Base-by-base conservation (phyloP, 2,329 filamentous ascomycete species). In the Sclerotinia trifoliorum region DNA sequence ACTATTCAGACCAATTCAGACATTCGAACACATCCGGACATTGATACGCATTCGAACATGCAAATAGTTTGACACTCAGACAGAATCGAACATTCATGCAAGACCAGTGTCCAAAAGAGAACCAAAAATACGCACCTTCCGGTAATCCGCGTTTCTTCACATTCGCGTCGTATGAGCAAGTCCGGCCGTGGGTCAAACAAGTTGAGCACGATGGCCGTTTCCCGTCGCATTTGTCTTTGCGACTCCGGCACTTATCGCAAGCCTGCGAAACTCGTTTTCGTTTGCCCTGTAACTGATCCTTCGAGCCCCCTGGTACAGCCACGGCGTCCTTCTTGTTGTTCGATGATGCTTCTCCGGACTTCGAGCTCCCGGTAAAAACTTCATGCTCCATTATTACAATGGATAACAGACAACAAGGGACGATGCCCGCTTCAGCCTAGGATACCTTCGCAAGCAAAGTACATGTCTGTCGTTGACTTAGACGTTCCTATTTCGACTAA, bases 141-240 rank as follows among this genome's bases (percentile, higher is more conserved):
- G 90, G 90, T 15, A 94, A 86, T 5, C 91, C 91, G 71, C 91
- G 84, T 77, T 93, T 93, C 78, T 92, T 92, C 10, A 89, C 87
- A 66, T 87, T 88, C 66, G 89, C 84, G 70, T 90, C 87, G 77
- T 93, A 94, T 83, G 84, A 83, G 73, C 86, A 88, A 11, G 78
- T 74, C 66, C 85, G 79, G 24, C 80, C 80, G 52, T 84, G 82
- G 5, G 80, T 78, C 39, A 80, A 80, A 77, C 86, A 88, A 1
- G 85, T 86, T 21, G 88, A 88, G 77, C 91, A 94, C 46, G 70
- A 69, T 61, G 90, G 83, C 66, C 84, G 86, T 51, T 82, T 78
- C n/a, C 86, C 86, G 71, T 88, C 84, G 75, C 86, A 88, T 75
- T 86, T 87, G 75, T 87, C 85, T 73, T 85, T 83, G 67, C 83